These are phyloP conservation scores for Diaporthe sp. DNA, from an alignment of 2,329 filamentous ascomycete genomes.

Conservation along the genomic window DNA sequence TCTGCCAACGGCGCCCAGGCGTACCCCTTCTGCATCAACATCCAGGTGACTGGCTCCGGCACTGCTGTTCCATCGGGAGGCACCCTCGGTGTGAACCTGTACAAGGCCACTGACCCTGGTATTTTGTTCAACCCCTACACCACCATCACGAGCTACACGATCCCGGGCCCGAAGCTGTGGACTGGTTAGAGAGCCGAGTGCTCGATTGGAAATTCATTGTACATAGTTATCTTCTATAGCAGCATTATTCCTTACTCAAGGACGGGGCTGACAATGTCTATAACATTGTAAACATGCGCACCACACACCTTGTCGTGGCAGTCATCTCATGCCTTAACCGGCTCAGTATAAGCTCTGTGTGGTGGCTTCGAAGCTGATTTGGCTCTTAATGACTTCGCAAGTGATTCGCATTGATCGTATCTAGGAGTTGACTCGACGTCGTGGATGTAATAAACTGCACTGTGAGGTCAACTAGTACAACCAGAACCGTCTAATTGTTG, in stretches of 20 bases:
- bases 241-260: neutral
- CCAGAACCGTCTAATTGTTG: too few species aligned
- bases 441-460: too few species aligned
- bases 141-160: slow-evolving; percentile 42
- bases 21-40: slow-evolving; percentile 62
- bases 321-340: too few species aligned
- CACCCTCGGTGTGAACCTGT: slow-evolving; percentile 44
- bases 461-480: too few species aligned
- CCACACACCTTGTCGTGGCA: too few species aligned
- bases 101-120: slow-evolving; percentile 43
- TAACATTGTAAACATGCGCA: neutral
- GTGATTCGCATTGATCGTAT: too few species aligned
- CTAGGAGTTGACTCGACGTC: too few species aligned
- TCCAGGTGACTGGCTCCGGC: slow-evolving; percentile 55
- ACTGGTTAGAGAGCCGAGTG: neutral
- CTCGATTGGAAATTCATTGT: neutral
- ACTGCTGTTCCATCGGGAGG: slow-evolving; percentile 45
- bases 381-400: too few species aligned
- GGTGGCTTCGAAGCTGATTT: too few species aligned
- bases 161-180: slow-evolving; percentile 46
- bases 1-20: slow-evolving; percentile 58
- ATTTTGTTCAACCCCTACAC: slow-evolving; percentile 47
- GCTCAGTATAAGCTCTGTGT: too few species aligned
- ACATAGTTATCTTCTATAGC: neutral
- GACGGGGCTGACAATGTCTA: slow-evolving; percentile 39